Evolutionary conservation across 1,284 basidiomycete genomes (phyloP), one percentile per base, ranked within the genome.

Genomic region (Kalmanozyma brasiliensis): DNA sequence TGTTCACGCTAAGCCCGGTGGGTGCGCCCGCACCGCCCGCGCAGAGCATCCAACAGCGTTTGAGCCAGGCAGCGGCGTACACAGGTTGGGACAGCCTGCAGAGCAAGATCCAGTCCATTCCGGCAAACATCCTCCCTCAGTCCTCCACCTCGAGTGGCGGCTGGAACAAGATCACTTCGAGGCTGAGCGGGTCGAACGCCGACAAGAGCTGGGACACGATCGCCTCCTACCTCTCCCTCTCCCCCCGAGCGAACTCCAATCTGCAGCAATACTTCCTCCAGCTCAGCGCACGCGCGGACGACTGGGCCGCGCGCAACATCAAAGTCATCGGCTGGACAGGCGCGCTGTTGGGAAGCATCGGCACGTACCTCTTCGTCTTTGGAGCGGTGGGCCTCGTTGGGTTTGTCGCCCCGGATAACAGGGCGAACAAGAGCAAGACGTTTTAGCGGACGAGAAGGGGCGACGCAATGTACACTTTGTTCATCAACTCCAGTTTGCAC

Each of bases 271-370:
- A 58, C 49, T 55, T 68, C 22, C 24, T 24, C 9, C 19, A 17
- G 3, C 29, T 63, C 14, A n/a, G 33, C 9, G 0, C 16, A 0
- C 47, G 69, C 9, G 64, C 64, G 6, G 57, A 66, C 11, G 59
- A 46, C 14, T 72, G 69, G 69, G 16, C 45, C 0, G 11, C 1
- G 2, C 20, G 24, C 6, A 68, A 72, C 38, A 41, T 72, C n/a
- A 38, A 41, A 7, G 38, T 46, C 4, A 60, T 72, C 11, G 59
- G 65, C 22, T 72, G 69, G 69, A 68, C 56, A 16, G 69, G 69
- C 22, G 64, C 59, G 0, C 4, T 72, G 1, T 11, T 55, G 1
- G 69, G 43, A 4, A 42, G 36, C 9, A 20, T 48, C 6, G 64
- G 59, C 1, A n/a, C 45, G n/a, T 72, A 72, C 30, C 33, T 72